phyloP scores from a whole-genome alignment of 225 moss, liverwort and hornwort species.

The Straminergon stramineum region DNA sequence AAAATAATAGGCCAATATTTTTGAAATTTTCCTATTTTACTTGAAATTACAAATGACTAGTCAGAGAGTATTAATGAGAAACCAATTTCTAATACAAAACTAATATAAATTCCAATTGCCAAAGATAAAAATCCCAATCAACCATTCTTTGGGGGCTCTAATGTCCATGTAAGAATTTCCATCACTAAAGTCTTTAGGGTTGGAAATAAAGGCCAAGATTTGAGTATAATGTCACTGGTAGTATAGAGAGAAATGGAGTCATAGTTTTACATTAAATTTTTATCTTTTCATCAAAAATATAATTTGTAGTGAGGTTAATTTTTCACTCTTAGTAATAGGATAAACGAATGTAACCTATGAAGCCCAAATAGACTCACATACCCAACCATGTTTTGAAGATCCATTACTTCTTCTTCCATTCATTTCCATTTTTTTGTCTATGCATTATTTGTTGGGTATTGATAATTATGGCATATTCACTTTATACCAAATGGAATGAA shows the following conservation, averaged over 20 bases:
- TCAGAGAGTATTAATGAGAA: accelerated
- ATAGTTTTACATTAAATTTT: too few species aligned
- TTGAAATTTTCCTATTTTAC: background rate
- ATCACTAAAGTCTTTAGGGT: accelerated
- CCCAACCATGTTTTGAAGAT: background rate
- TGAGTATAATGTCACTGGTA: accelerated
- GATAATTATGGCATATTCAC: background rate
- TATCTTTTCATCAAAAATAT: background rate
- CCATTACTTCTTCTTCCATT: background rate
- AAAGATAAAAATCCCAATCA: accelerated
- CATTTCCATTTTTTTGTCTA: background rate
- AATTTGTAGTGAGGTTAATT: background rate
- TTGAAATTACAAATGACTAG: background rate
- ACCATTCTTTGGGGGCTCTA: background rate
- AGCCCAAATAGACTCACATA: too few species aligned
- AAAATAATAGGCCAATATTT: background rate
- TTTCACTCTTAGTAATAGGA: background rate
- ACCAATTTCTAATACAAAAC: background rate
- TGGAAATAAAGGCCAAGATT: accelerated
- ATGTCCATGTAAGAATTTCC: background rate
- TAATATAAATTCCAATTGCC: background rate
- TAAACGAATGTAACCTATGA: background rate
- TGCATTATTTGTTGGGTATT: background rate
- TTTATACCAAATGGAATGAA: background rate
- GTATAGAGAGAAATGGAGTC: accelerated